phyloP scores from a whole-genome alignment of 805 yeast genomes.

The Grigorovia transvaalensis region DNA sequence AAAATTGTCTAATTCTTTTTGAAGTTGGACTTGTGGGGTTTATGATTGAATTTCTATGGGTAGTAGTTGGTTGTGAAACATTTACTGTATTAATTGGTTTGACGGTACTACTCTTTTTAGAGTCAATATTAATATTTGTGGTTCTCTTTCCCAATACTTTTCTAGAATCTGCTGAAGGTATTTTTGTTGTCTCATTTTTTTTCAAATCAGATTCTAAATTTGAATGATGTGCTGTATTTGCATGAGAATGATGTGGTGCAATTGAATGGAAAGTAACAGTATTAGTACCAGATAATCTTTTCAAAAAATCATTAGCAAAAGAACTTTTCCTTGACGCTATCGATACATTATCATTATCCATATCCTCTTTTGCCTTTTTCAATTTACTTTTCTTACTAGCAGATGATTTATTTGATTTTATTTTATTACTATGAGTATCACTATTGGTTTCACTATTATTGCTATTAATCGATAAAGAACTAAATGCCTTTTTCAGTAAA shows the following conservation, averaged over 20 bases:
- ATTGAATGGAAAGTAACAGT: neutral
- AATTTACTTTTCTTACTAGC: neutral
- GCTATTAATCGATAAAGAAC: conserved; percentile 15
- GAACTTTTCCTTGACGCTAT: conserved; percentile 16
- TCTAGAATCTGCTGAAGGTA: too few relatives aligned
- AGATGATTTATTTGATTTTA: neutral
- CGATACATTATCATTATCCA: neutral
- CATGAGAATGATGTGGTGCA: neutral
- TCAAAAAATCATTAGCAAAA: conserved; percentile 18
- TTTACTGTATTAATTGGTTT: too few relatives aligned
- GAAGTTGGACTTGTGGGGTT: neutral
- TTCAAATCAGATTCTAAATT: neutral
- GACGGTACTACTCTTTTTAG: neutral
- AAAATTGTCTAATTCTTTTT: neutral
- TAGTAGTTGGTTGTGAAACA: neutral
- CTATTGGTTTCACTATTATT: neutral
- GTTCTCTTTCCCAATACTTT: too few relatives aligned
- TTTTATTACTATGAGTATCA: neutral
- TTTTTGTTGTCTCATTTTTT: too few relatives aligned
- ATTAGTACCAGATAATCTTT: conserved; percentile 12
- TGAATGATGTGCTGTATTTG: neutral
- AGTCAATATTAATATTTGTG: neutral
- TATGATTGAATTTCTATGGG: neutral
- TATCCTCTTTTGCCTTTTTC: neutral
- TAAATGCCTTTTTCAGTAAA: conserved; percentile 14